A percentile compares a stretch with the other conserved stretches of the same genome.
phyloP scores from a whole-genome alignment of 306 rosid species.

The Prunus armeniaca region DNA sequence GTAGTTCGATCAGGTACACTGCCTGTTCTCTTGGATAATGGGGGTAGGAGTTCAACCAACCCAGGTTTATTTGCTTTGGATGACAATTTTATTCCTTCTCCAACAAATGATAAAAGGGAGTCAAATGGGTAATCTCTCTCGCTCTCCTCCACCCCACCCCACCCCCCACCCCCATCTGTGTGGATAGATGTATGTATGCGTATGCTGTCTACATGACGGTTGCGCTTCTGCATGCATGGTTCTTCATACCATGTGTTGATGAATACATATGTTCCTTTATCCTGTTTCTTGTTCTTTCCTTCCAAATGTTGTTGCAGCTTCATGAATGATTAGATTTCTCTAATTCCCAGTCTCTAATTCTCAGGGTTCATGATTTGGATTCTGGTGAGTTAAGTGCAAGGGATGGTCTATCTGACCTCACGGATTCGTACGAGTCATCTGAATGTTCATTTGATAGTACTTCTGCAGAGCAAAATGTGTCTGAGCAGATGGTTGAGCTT shows the following conservation, averaged over 20 bases:
- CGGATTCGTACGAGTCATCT: conserved; percentile 45
- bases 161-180: background rate
- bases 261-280: background rate
- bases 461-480: conserved; percentile 55
- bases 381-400: conserved; percentile 54
- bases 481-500: conserved; percentile 41
- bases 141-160: conserved; percentile 17
- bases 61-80: conserved; percentile 36
- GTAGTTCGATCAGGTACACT: conserved; percentile 38
- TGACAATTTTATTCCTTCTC: conserved; percentile 27
- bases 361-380: conserved; percentile 50
- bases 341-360: conserved; percentile 51
- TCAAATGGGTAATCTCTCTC: conserved; percentile 54
- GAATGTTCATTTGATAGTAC: conserved; percentile 54
- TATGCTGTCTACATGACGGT: background rate
- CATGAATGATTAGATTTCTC: conserved; percentile 29
- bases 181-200: conserved; percentile 1
- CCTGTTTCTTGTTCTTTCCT: conserved; percentile 9
- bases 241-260: background rate
- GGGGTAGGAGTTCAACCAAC: conserved; percentile 37
- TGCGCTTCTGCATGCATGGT: background rate
- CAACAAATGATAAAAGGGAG: conserved; percentile 40
- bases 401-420: conserved; percentile 41
- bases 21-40: conserved; percentile 37
- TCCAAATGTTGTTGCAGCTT: conserved; percentile 25